phyloP scores from a whole-genome alignment of 2,329 filamentous ascomycete genomes.

The Trichoderma afroharzianum region DNA sequence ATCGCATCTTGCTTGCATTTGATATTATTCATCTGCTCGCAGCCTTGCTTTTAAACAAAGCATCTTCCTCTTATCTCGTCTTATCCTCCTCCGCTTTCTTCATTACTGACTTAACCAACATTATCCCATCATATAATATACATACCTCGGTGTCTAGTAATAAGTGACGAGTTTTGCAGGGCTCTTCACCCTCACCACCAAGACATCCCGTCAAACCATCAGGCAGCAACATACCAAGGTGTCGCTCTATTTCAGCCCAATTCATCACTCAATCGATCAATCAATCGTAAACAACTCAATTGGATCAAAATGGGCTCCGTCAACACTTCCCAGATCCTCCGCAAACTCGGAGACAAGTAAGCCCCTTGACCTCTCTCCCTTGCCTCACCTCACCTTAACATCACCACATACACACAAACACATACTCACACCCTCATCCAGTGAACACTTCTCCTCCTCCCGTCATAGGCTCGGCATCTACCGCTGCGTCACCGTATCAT shows the following conservation, averaged over 20 bases:
- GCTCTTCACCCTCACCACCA: background rate
- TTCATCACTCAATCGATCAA: background rate
- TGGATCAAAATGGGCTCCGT: background rate
- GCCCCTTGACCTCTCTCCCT: background rate
- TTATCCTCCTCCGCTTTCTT: background rate
- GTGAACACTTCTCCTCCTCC: slow-evolving; percentile 44
- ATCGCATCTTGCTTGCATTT: background rate
- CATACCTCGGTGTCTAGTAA: background rate
- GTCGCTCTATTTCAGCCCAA: background rate
- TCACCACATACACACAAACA: background rate
- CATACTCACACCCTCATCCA: slow-evolving; percentile 23
- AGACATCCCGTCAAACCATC: background rate
- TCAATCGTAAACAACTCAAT: background rate
- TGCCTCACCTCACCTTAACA: background rate
- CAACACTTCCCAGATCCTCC: slow-evolving; percentile 19
- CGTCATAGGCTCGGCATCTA: slow-evolving; percentile 47
- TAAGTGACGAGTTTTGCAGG: background rate
- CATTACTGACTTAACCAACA: background rate
- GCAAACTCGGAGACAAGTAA: slow-evolving; percentile 29
- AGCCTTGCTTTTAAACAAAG: background rate
- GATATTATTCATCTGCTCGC: background rate
- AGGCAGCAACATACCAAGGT: background rate
- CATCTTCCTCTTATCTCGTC: background rate
- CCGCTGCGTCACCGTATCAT: slow-evolving; percentile 43
- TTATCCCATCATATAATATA: background rate